Evolutionary conservation across 345 rosid species (phyloP).

Genomic region (Bruguiera parviflora): DNA sequence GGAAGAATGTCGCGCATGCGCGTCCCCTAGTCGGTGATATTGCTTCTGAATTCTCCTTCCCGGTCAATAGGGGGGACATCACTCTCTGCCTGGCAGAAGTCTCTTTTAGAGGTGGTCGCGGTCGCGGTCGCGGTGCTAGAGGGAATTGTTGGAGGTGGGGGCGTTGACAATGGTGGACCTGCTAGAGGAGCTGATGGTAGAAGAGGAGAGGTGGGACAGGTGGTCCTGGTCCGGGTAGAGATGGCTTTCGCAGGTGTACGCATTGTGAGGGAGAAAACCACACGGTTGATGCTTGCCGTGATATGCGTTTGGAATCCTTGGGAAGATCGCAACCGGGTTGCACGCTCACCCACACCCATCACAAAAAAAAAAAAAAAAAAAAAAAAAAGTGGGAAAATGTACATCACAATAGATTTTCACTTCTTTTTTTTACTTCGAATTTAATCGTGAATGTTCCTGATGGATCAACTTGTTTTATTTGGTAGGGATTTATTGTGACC

Average conservation of each 20-base stretch:
- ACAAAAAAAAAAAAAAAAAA: too few relatives aligned
- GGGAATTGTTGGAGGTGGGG: too few relatives aligned
- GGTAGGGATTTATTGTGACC: not conserved
- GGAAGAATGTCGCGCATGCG: not conserved
- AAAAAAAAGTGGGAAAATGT: not conserved
- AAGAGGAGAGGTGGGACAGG: not conserved
- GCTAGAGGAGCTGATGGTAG: not conserved
- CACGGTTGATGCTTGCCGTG: not conserved
- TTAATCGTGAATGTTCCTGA: not conserved
- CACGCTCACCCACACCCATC: not conserved
- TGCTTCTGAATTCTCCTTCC: not conserved
- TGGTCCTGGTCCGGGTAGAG: not conserved
- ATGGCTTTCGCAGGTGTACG: not conserved
- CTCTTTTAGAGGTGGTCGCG: not conserved
- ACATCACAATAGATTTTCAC: not conserved
- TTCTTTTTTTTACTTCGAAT: too few relatives aligned
- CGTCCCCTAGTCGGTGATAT: not conserved
- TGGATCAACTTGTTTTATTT: not conserved
- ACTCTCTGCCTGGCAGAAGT: not conserved
- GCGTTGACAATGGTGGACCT: not conserved
- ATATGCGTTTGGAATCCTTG: not conserved
- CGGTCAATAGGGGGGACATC: not conserved
- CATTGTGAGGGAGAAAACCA: constrained; percentile 1
- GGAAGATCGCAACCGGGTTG: not conserved
- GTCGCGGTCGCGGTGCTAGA: too few relatives aligned